A percentile compares a stretch with the other conserved stretches of the same genome.
These are phyloP conservation scores for Leccinellum albellum DNA, from an alignment of 768 basidiomycete species.

Conservation along the genomic window DNA sequence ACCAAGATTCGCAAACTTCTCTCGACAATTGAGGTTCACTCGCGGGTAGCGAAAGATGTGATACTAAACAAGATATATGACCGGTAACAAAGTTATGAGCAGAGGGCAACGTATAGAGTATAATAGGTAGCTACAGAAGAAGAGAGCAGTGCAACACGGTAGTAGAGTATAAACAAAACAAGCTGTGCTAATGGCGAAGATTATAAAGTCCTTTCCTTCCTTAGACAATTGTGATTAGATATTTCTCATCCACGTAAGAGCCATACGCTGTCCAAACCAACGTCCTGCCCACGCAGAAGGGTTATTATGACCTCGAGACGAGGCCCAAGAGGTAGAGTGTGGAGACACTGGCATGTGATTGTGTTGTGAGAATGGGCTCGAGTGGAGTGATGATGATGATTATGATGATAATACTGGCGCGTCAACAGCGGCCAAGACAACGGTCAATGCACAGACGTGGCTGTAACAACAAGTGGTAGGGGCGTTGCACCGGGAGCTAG, in stretches of 20 bases:
- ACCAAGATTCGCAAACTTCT: conserved; percentile 1
- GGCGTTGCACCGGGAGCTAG: conserved; percentile 29
- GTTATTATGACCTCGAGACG: conserved; percentile 7
- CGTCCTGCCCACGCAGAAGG: neutral
- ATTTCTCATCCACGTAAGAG: neutral
- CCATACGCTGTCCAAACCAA: conserved; percentile 6
- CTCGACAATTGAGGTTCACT: neutral
- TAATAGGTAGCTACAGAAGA: conserved; percentile 17
- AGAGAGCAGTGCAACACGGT: neutral
- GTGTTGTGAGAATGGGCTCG: neutral
- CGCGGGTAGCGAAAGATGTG: neutral
- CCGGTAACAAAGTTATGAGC: conserved; percentile 4
- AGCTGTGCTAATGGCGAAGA: conserved; percentile 2
- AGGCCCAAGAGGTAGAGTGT: conserved; percentile 2
- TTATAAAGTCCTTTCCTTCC: conserved; percentile 21
- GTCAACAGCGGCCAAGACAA: conserved; percentile 1
- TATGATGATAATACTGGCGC: neutral
- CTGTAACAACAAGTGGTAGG: neutral
- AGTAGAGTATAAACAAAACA: conserved; percentile 6
- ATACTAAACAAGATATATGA: neutral
- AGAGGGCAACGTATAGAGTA: conserved; percentile 4
- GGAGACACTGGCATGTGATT: neutral
- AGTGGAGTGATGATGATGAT: neutral
- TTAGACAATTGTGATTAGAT: conserved; percentile 18
- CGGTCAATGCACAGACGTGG: neutral